These are phyloP conservation scores for Trametes versicolor DNA, from an alignment of 1,284 basidiomycete genomes.

Conservation along the genomic window DNA sequence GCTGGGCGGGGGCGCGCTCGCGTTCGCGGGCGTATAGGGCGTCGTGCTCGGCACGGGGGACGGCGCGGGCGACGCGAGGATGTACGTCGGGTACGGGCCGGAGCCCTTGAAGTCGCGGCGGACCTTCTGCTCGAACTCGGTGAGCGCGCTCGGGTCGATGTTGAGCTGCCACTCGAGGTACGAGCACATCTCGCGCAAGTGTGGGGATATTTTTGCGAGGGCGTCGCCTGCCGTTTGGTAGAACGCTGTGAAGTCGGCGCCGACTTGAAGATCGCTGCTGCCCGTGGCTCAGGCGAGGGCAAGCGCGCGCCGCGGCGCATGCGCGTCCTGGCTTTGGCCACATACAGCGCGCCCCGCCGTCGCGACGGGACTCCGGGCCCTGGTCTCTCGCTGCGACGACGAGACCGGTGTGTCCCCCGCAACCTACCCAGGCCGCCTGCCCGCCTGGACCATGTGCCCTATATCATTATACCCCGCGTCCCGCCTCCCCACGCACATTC, in stretches of 20 bases:
- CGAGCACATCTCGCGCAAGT: conserved; percentile 63
- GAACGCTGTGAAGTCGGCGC: too few species aligned
- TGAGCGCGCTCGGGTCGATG: conserved; percentile 73
- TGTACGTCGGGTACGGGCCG: conserved; percentile 67
- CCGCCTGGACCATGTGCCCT: conserved; percentile 3
- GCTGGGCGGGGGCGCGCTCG: conserved; percentile 50
- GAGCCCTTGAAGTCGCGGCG: conserved; percentile 67
- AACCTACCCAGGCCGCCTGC: not conserved
- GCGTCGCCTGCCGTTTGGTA: conserved; percentile 61
- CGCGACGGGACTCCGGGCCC: not conserved
- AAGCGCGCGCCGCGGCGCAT: not conserved
- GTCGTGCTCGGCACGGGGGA: conserved; percentile 60
- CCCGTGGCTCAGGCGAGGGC: conserved; percentile 12
- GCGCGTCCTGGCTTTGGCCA: conserved; percentile 12
- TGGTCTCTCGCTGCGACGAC: not conserved
- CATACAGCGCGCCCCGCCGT: not conserved
- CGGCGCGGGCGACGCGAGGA: conserved; percentile 61
- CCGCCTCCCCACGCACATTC: not conserved
- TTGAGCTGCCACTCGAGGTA: conserved; percentile 94
- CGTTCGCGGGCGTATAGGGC: conserved; percentile 41
- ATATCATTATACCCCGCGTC: conserved; percentile 16
- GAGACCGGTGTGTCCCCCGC: not conserved
- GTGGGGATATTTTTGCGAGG: conserved; percentile 53
- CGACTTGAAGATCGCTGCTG: too few species aligned
- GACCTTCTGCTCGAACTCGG: conserved; percentile 71